A percentile compares a stretch with the other conserved stretches of the same genome.
Evolutionary conservation across 495 filamentous ascomycete species (phyloP).

Genomic region (Friedmanniomyces simplex): DNA sequence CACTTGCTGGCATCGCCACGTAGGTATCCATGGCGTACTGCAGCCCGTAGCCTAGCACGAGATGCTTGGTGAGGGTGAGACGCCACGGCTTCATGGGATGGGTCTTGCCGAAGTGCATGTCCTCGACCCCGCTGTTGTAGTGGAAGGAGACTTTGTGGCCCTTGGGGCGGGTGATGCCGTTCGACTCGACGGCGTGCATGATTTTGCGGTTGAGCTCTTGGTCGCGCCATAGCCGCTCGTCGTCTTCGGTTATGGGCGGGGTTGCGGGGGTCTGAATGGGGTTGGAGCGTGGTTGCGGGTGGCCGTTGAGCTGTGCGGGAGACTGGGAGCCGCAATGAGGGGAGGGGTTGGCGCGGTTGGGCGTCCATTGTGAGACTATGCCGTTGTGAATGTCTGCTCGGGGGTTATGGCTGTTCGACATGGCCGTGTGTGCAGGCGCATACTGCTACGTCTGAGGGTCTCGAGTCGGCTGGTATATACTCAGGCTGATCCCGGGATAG

Average conservation of each 20-base stretch:
- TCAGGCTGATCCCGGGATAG: too few species aligned
- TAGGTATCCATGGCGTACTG: constrained; percentile 93
- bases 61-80: constrained; percentile 83
- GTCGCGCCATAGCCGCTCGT: constrained; percentile 14
- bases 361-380: constrained; percentile 17
- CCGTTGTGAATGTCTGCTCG: constrained; percentile 4
- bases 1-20: constrained; percentile 66
- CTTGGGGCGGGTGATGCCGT: constrained; percentile 65
- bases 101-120: constrained; percentile 86
- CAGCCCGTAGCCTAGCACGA: constrained; percentile 89
- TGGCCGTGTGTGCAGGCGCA: not conserved
- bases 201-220: constrained; percentile 31
- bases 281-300: not conserved
- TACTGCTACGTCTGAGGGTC: not conserved
- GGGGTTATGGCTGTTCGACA: not conserved
- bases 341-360: not conserved
- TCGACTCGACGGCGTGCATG: constrained; percentile 53
- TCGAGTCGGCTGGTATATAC: too few species aligned
- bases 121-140: constrained; percentile 88
- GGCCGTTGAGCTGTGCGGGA: not conserved
- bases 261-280: constrained; percentile 5
- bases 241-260: constrained; percentile 14
- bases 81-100: constrained; percentile 99
- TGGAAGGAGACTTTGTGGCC: constrained; percentile 84
- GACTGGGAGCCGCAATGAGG: constrained; percentile 2